Evolutionary conservation across 2,329 filamentous ascomycete species (phyloP), one percentile per base, ranked within the genome.

Genomic region (Tolypocladium ovalisporum): DNA sequence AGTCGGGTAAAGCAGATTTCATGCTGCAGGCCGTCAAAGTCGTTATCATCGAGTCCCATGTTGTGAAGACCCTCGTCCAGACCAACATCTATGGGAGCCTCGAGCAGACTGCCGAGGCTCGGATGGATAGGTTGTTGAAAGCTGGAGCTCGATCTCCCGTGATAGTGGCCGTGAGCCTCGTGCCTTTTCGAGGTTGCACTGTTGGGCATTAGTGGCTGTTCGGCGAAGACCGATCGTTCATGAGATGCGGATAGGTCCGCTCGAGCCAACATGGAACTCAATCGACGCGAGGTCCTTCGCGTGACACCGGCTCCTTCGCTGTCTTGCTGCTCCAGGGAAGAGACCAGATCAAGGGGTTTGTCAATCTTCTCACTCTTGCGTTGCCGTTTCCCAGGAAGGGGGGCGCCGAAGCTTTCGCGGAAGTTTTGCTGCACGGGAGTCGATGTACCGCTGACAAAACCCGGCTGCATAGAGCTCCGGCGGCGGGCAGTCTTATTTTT

Each of bases 251-350:
- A 93, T 24, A 97, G 76, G 68, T 97, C 93, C 36, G 89, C 88
- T 65, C 93, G 82, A 19, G 92, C 92, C 56, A 97, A 78, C 73
- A 96, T 82, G 19, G 93, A 97, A 74, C 94, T 99, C 32, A 97
- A 88, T 54, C 94, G 84, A 49, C 94, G 84, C 22, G 84, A 87
- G 60, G 83, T 83, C 59, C 83, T 77, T 55, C 83, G 75, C 0
- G 79, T 79, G 15, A 77, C 76, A 19, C 78, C 76, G n/a, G 71
- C 68, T 13, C 74, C 77, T 57, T 80, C 76, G 55, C 79, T 80
- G 57, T 90, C 87, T 47, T 74, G 72, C 54, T 88, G 81, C 57
- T 89, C 88, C n/a, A 93, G 73, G 1, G 87, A 83, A 3, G 87
- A 80, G 3, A 86, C 87, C 49, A 90, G 76, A 61, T 89, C 85